Evolutionary conservation across 257 asterid species (phyloP).

Genomic region (Hygrophila difformis): DNA sequence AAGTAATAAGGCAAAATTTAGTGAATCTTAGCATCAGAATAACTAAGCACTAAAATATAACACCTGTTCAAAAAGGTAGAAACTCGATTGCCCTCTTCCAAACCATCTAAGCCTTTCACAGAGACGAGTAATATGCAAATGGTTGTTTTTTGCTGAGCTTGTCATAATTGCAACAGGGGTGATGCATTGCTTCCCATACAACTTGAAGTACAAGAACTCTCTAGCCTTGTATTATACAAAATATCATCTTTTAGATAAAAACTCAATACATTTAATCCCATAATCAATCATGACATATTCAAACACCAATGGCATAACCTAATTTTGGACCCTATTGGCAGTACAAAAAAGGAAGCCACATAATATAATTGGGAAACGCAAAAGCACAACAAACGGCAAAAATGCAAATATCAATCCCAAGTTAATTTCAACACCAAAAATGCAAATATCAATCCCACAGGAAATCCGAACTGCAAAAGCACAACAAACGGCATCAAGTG

Average conservation of each 20-base stretch:
- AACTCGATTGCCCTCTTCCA: slow-evolving; percentile 82
- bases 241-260: slow-evolving; percentile 19
- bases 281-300: slow-evolving; percentile 8
- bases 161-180: slow-evolving; percentile 99
- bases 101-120: slow-evolving; percentile 82
- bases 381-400: no score
- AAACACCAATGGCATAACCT: slow-evolving; percentile 4
- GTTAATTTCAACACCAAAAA: no score
- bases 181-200: slow-evolving; percentile 83
- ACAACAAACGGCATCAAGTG: no score
- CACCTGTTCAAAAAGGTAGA: slow-evolving; percentile 91
- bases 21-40: slow-evolving; percentile 8
- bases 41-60: slow-evolving; percentile 13
- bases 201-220: slow-evolving; percentile 90
- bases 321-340: no score
- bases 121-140: slow-evolving; percentile 53
- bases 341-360: no score
- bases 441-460: no score
- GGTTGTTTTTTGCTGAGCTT: slow-evolving; percentile 89
- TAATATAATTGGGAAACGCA: no score
- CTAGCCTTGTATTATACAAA: slow-evolving; percentile 65
- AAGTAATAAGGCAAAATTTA: slow-evolving; percentile 17
- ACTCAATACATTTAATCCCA: slow-evolving; percentile 1
- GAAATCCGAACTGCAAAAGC: no score
- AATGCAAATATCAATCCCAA: no score